Evolutionary conservation across 495 filamentous ascomycete species (phyloP).

Genomic region (Aspergillus baeticus): DNA sequence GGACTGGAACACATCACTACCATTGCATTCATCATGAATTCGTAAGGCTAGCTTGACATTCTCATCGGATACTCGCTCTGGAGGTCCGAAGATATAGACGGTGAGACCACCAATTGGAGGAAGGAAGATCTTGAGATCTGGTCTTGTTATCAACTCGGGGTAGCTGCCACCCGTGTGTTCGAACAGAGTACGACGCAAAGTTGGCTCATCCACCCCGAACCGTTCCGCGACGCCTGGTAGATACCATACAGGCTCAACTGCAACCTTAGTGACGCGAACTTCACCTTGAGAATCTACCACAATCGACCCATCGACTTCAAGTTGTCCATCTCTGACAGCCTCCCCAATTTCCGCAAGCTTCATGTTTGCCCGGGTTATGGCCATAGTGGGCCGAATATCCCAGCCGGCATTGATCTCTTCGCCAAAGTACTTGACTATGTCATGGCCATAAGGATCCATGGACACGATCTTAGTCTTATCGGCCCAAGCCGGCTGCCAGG

Average conservation of each 20-base stretch:
- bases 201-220: slow-evolving; percentile 92
- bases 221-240: slow-evolving; percentile 91
- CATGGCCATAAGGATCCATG: slow-evolving; percentile 93
- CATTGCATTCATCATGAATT: slow-evolving; percentile 97
- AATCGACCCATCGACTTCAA: slow-evolving; percentile 87
- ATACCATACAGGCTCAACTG: slow-evolving; percentile 96
- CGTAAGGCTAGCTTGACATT: slow-evolving; percentile 82
- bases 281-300: slow-evolving; percentile 82
- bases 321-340: slow-evolving; percentile 72
- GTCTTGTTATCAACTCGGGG: slow-evolving; percentile 87
- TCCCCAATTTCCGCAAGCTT: slow-evolving; percentile 91
- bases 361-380: slow-evolving; percentile 95
- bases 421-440: slow-evolving; percentile 48
- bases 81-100: slow-evolving; percentile 96
- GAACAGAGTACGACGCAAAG: slow-evolving; percentile 81
- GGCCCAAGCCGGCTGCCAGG: slow-evolving; percentile 84
- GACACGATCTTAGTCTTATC: slow-evolving; percentile 95
- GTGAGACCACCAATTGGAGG: slow-evolving; percentile 96
- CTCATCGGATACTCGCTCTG: slow-evolving; percentile 86
- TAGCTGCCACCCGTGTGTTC: slow-evolving; percentile 94
- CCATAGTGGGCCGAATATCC: slow-evolving; percentile 95
- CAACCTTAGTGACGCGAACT: slow-evolving; percentile 93
- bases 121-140: slow-evolving; percentile 92
- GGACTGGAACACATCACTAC: slow-evolving; percentile 96
- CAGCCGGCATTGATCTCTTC: slow-evolving; percentile 60